Evolutionary conservation across 1,284 basidiomycete species (phyloP), one percentile per base, ranked within the genome.

Genomic region (Malassezia cuniculi): DNA sequence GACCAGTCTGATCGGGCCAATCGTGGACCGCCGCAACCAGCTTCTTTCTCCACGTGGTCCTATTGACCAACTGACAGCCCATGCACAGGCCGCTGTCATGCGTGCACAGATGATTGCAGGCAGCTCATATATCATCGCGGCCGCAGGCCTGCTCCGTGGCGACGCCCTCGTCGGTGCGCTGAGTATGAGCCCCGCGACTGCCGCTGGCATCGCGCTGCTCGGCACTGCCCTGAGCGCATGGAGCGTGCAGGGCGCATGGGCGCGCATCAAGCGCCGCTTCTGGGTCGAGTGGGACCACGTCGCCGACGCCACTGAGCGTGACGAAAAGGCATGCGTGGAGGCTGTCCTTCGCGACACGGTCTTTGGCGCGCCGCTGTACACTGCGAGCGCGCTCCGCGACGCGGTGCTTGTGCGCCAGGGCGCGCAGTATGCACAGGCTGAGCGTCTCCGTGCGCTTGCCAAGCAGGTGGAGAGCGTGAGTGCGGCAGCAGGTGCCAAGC

Each of bases 171-270:
- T 27, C 5, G 47, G 47, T 8, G 24, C 52, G 5, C n/a, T 56
- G 9, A 48, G 39, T 3, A 48, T 62, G 14, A 54, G 62, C 29
- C 41, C 61, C 3, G 51, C 48, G 22, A 68, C 63, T 11, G 58
- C 50, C 5, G 37, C 52, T 1, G 69, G 54, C 1, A 21, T 57
- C 14, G 61, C 55, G 3, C 38, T 62, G 3, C 34, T 69, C 8
- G 65, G 59, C 9, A 45, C 50, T 5, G 52, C 50, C 5, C 10
- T 58, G 14, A 52, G 49, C 7, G 63, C 57, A 6, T 69, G 60
- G 57, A 48, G 50, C n/a, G 37, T 69, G 39, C 69, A 70, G 44
- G 54, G 60, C 2, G 34, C 50, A 14, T 70, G 61, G 60, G 49
- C 47, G 36, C 57, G 55, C 31, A 52, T 52, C 2, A 54, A 66